Evolutionary conservation across 2,329 filamentous ascomycete species (phyloP).

Genomic region (Fusarium nematophilum): DNA sequence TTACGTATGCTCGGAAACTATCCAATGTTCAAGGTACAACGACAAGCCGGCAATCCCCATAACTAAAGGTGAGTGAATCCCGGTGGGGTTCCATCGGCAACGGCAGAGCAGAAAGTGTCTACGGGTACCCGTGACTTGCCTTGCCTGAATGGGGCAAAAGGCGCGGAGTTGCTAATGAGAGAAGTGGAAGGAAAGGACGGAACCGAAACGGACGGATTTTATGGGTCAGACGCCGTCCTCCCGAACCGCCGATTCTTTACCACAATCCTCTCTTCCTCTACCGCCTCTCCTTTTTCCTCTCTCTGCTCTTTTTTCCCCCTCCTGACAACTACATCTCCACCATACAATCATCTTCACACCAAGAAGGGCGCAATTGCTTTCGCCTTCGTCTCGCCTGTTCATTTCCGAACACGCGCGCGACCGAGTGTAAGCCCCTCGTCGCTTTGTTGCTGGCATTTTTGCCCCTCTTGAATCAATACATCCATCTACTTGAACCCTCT

Average conservation of each 20-base stretch:
- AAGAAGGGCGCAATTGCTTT: slow-evolving; percentile 27
- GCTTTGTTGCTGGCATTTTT: slow-evolving; percentile 20
- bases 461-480: slow-evolving; percentile 25
- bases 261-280: slow-evolving; percentile 16
- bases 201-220: slow-evolving; percentile 38
- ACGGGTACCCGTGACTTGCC: slow-evolving; percentile 24
- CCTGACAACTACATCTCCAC: neutral
- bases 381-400: slow-evolving; percentile 27
- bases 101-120: slow-evolving; percentile 12
- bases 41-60: slow-evolving; percentile 9
- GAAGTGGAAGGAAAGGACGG: slow-evolving; percentile 24
- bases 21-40: slow-evolving; percentile 15
- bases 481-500: slow-evolving; percentile 12
- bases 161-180: slow-evolving; percentile 26
- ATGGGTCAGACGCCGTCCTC: slow-evolving; percentile 39
- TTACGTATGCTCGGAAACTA: no score
- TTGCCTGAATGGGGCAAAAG: slow-evolving; percentile 30
- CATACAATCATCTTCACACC: neutral
- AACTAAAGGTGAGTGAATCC: slow-evolving; percentile 2
- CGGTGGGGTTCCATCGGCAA: slow-evolving; percentile 12
- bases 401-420: slow-evolving; percentile 14
- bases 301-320: slow-evolving; percentile 4
- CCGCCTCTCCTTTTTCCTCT: slow-evolving; percentile 25
- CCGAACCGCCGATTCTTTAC: slow-evolving; percentile 38
- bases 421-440: slow-evolving; percentile 28